A percentile compares a stretch with the other conserved stretches of the same genome.
Evolutionary conservation across 2,329 filamentous ascomycete genomes (phyloP).

Genomic region (Diatrype stigma): DNA sequence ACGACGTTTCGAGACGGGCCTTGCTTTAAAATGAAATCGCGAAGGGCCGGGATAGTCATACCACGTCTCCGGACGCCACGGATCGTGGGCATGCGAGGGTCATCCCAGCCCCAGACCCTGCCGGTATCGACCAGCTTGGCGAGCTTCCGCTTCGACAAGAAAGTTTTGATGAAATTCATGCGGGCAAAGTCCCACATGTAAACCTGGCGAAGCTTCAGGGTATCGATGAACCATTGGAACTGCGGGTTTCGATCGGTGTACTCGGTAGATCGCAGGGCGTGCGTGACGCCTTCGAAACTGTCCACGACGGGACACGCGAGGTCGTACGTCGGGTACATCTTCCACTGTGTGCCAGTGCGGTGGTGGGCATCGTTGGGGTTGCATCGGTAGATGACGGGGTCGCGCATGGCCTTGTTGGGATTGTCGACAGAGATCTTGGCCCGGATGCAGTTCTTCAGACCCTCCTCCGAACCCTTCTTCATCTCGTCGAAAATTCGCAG

Average conservation of each 20-base stretch:
- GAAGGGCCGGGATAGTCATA: slow-evolving; percentile 73
- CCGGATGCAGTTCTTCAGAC: slow-evolving; percentile 82
- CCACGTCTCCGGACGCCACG: slow-evolving; percentile 74
- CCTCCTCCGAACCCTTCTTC: slow-evolving; percentile 78
- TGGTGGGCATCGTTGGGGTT: slow-evolving; percentile 67
- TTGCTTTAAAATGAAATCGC: slow-evolving; percentile 81
- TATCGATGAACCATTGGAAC: slow-evolving; percentile 81
- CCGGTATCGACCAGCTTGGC: slow-evolving; percentile 76
- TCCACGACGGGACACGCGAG: slow-evolving; percentile 82
- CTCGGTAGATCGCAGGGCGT: slow-evolving; percentile 78
- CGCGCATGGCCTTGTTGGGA: slow-evolving; percentile 91
- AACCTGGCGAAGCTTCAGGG: slow-evolving; percentile 68
- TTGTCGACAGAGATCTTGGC: slow-evolving; percentile 91
- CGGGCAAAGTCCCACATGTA: slow-evolving; percentile 83
- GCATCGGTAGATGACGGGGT: slow-evolving; percentile 96
- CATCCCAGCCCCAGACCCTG: slow-evolving; percentile 79
- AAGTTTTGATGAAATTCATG: slow-evolving; percentile 79
- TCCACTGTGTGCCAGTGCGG: slow-evolving; percentile 75
- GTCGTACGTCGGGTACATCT: slow-evolving; percentile 85
- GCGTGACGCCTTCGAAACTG: slow-evolving; percentile 75
- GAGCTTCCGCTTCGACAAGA: slow-evolving; percentile 82
- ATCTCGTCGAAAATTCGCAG: slow-evolving; percentile 87
- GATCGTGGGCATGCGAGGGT: slow-evolving; percentile 81
- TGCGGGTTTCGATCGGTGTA: slow-evolving; percentile 84
- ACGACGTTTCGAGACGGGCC: slow-evolving; percentile 81